Base-by-base conservation (phyloP, 2,329 filamentous ascomycete genomes). In the Ophiostoma himal-ulmi region DNA sequence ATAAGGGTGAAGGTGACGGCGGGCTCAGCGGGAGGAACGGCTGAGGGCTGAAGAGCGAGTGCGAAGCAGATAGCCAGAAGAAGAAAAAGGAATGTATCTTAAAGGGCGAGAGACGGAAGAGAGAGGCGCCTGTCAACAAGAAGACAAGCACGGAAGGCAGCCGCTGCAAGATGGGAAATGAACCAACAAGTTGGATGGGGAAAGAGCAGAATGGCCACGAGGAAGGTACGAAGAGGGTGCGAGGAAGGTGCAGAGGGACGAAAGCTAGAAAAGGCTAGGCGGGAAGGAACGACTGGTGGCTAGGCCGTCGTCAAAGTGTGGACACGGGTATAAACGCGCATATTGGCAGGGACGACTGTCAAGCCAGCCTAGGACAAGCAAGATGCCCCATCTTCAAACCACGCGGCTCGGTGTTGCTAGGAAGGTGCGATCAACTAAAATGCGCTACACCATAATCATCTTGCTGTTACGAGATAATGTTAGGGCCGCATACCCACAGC, bases 351-450 rank as follows among this genome's bases (percentile, higher is more conserved):
- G 57, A 62, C 57, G 26, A 62, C 57, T 7, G 26, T 34, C 52
- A 57, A 26, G 26, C 57, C 57, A 62, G 57, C 11, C 57, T 26
- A 65, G 62, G 62, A n/a, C 34, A 65, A n/a, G 30, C 60, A 36
- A 14, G 62, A 41, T 41, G 62, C 36, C 62, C 62, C 62, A 39
- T 65, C 62, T 65, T 65, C 62, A 65, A 65, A 65, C 62, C 62
- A 65, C 62, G 62, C 34, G 62, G 62, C 62, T 65, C 60, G 36
- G 62, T 37, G 62, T 22, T 39, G 34, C 20, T 17, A 37, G 62
- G 36, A 39, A 65, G 62, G 62, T 41, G 36, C 60, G 60, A 39
- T 22, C 34, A 65, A 30, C 57, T 36, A 62, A 34, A 17, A 26
- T 34, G 57, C 57, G 57, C 57, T 62, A 62, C 57, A 22, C 52